Base-by-base conservation (phyloP, 2,329 filamentous ascomycete genomes). In the Arthrobotrys entomopaga region DNA sequence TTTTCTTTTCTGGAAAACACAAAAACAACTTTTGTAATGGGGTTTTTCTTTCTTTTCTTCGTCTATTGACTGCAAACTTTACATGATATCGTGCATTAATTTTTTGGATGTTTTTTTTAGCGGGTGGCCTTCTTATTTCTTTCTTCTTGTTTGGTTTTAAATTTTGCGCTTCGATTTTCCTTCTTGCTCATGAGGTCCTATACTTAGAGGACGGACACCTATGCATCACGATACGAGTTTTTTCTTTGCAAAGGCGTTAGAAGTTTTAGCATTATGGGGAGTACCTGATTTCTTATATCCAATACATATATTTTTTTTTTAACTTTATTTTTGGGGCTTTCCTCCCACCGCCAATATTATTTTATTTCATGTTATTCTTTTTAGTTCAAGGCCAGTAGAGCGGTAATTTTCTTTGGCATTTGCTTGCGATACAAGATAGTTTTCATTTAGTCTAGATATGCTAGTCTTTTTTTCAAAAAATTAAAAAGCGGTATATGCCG, bases 51-150 rank as follows among this genome's bases (percentile, higher is more conserved):
- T 34, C 10, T 5, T 2, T 34, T 34, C 29, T 34, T 5, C 29
- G 29, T 34, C 29, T 34, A 19, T 43, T 54, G 20, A 22, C 26
- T 54, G 48, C 59, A 43, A 40, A 43, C 3, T 53, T 63, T 20
- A 50, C 16, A 22, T 40, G 42, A 29, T 34, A 15, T 50, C 50
- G 54, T 54, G 54, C 53, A 65, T 66, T 54, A 58, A 65, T 61
- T 63, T 49, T 65, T 7, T 73, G 69, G 61, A 43, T 43, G 53
- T 60, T 73, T 50, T 34, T n/a, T 66, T 73, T 73, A 73, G 69
- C 69, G 69, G 49, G 54, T 59, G 54, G 52, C 24, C 57, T 22
- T 56, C 26, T 46, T 56, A 3, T 26, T 26, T 48, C 40, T 26
- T 8, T 59, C 19, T 53, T 20, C 20, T 22, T 42, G n/a, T 29